Percentiles rank a stretch among this genome's conserved stretches.
Conservation (phyloP, 306 rosid species). For the Cucumis hystrix region DNA sequence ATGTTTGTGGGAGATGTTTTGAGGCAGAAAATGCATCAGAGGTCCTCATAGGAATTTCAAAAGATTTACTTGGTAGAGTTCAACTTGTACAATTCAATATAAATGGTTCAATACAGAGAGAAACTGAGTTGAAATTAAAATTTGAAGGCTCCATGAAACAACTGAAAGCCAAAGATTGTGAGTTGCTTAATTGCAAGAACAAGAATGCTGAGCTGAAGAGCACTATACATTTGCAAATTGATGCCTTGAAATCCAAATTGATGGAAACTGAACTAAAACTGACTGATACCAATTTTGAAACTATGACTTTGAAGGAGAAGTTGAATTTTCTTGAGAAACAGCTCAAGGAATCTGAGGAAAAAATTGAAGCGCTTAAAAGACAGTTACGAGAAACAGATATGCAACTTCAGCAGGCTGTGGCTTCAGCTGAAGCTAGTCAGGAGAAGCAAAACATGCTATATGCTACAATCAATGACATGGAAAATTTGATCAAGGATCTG, state of each 20-base stretch:
- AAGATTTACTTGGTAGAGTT: conserved; percentile 48
- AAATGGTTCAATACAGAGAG: conserved; percentile 37
- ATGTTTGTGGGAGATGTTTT: conserved; percentile 48
- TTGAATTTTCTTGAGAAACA: conserved; percentile 39
- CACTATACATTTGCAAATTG: conserved; percentile 18
- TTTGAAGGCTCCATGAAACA: conserved; percentile 24
- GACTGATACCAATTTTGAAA: conserved; percentile 22
- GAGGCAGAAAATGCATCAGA: conserved; percentile 46
- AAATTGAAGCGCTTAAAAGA: conserved; percentile 41
- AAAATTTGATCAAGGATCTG: conserved; percentile 56
- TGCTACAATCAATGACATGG: conserved; percentile 63
- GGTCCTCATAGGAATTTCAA: conserved; percentile 49
- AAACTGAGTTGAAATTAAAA: conserved; percentile 47
- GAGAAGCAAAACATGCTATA: conserved; percentile 66
- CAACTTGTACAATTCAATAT: conserved; percentile 59
- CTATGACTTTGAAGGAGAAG: conserved; percentile 24
- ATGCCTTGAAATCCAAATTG: conserved; percentile 19
- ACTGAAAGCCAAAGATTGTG: conserved; percentile 25
- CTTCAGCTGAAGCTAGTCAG: conserved; percentile 76
- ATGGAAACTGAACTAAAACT: conserved; percentile 38
- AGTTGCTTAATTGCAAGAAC: conserved; percentile 20
- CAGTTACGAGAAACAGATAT: conserved; percentile 42
- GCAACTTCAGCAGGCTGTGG: conserved; percentile 52
- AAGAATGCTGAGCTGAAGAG: conserved; percentile 13
- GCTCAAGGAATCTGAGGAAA: conserved; percentile 39